Base-by-base conservation (phyloP, 306 rosid genomes). In the Herpetospermum pedunculosum region DNA sequence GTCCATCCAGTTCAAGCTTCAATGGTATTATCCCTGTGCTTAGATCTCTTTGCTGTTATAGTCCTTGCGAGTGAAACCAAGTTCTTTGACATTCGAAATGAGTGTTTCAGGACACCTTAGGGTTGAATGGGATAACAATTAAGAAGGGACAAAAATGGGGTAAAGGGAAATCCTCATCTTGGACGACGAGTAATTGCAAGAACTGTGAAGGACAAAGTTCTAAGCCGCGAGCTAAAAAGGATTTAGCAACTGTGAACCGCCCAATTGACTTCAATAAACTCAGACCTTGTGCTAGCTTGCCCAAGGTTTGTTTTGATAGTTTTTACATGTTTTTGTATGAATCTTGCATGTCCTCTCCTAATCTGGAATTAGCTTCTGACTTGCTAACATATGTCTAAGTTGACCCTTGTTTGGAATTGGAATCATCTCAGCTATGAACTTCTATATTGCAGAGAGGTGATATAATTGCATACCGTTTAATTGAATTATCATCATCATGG, bases 81-180 rank as follows among this genome's bases (percentile, higher is more conserved):
- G 74, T 41, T 77, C 59, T 37, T 84, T 32, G 30, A 74, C 52
- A 70, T 73, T 46, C 18, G 35, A 64, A 71, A 71, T 79, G 74
- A 76, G 25, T 81, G 65, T 72, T 80, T 86, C 89, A 89, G 99
- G 92, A 85, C 76, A 84, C 67, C 34, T 79, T 84, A 64, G 83
- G 76, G 80, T 91, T 96, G 96, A 88, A 85, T 82, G 96, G 96
- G 76, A 88, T 83, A 28, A 89, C 91, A 80, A 84, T 81, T 88
- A 94, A 94, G 87, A 89, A 83, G 81, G 96, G 91, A 35, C 89
- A 89, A 82, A 88, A 91, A 77, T 88, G 97, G 95, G 97, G 96
- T 75, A 84, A 35, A 76, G 95, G 90, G 84, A 88, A 77, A 74
- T 79, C 40, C 43, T 14, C 86, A 16, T 80, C 77, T 79, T 75